These are phyloP conservation scores for Chamaenerion angustifolium DNA, from an alignment of 345 rosid genomes.

Conservation along the genomic window DNA sequence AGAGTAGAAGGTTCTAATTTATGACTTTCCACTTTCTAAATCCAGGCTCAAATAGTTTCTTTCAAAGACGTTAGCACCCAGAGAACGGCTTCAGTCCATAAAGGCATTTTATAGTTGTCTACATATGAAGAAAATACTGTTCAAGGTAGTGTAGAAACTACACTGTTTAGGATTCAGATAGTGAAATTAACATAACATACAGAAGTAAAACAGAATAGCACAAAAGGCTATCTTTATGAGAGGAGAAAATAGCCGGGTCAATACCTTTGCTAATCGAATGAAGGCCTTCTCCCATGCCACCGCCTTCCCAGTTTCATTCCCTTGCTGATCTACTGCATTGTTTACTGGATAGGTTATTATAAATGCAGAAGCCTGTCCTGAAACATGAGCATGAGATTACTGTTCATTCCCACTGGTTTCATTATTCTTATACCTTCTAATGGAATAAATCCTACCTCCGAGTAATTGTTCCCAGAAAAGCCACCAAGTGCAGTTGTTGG, in stretches of 20 bases:
- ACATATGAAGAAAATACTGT: no score
- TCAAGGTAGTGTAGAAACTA: no score
- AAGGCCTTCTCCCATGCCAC: slow-evolving; percentile 97
- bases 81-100: no score
- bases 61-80: no score
- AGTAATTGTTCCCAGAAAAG: slow-evolving; percentile 68
- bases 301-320: slow-evolving; percentile 56
- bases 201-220: not conserved
- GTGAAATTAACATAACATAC: no score
- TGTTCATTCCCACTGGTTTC: slow-evolving; percentile 6
- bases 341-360: slow-evolving; percentile 85
- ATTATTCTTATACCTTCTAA: slow-evolving; percentile 6
- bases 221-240: not conserved
- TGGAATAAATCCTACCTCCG: slow-evolving; percentile 43
- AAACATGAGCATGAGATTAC: slow-evolving; percentile 12
- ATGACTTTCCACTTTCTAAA: no score
- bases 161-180: no score
- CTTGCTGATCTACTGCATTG: slow-evolving; percentile 52
- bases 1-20: slow-evolving; percentile 3
- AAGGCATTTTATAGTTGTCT: no score
- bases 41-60: no score
- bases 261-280: slow-evolving; percentile 78
- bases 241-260: slow-evolving; percentile 4
- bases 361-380: slow-evolving; percentile 86
- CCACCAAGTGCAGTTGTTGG: slow-evolving; percentile 95